A percentile compares a stretch with the other conserved stretches of the same genome.
Evolutionary conservation across 805 yeast genomes (phyloP).

Genomic region (Blastobotrys americana): DNA sequence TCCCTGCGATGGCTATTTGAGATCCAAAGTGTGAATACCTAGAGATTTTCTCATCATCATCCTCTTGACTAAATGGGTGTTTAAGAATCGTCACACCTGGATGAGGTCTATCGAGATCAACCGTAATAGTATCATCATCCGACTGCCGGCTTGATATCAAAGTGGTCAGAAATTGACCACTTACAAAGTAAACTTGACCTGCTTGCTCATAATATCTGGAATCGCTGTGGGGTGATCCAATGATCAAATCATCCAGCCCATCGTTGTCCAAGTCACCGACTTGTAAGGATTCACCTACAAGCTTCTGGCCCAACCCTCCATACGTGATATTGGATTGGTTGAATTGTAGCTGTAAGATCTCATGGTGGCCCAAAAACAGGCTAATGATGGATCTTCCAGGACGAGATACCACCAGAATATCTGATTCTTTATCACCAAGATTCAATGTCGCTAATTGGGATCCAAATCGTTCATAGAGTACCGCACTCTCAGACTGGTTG

Average conservation of each 20-base stretch:
- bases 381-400: conserved; percentile 46
- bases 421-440: conserved; percentile 25
- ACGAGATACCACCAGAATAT: conserved; percentile 40
- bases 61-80: conserved; percentile 10
- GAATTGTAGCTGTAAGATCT: conserved; percentile 26
- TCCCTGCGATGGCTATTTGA: conserved; percentile 26
- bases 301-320: conserved; percentile 39
- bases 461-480: conserved; percentile 39
- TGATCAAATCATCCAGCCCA: conserved; percentile 36
- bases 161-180: conserved; percentile 24
- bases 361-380: conserved; percentile 29
- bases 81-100: conserved; percentile 10
- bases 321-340: conserved; percentile 24
- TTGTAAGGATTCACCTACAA: conserved; percentile 34
- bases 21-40: conserved; percentile 31
- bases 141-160: conserved; percentile 12
- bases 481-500: conserved; percentile 10
- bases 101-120: conserved; percentile 10
- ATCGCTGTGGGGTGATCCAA: conserved; percentile 42
- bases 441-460: conserved; percentile 30
- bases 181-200: conserved; percentile 34
- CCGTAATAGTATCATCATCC: conserved; percentile 8
- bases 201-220: conserved; percentile 26
- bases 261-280: conserved; percentile 34
- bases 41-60: not conserved